phyloP scores from a whole-genome alignment of 2,329 filamentous ascomycete genomes.

The Cyphellophora attinorum region DNA sequence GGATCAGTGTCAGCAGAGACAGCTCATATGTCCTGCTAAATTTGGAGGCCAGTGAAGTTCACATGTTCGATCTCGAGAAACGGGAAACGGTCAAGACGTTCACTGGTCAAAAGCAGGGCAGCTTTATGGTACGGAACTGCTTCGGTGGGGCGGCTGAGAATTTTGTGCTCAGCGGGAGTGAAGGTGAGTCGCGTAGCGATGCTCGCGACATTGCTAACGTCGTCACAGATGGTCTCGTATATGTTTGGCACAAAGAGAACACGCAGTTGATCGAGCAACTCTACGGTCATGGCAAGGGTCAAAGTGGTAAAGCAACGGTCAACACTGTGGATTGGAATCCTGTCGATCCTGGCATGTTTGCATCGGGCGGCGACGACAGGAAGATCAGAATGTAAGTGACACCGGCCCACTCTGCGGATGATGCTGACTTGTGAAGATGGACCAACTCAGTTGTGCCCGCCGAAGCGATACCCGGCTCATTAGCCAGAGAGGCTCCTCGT shows the following conservation, averaged over 20 bases:
- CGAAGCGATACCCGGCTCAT: slow-evolving; percentile 15
- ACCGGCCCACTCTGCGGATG: slow-evolving; percentile 1
- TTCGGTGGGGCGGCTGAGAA: slow-evolving; percentile 89
- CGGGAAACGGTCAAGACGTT: slow-evolving; percentile 65
- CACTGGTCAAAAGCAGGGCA: slow-evolving; percentile 62
- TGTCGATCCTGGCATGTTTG: slow-evolving; percentile 70
- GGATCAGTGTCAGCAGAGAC: slow-evolving; percentile 70
- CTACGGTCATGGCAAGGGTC: slow-evolving; percentile 60
- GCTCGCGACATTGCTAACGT: slow-evolving; percentile 7
- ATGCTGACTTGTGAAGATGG: slow-evolving; percentile 25
- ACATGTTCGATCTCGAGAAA: slow-evolving; percentile 67
- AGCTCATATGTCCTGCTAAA: slow-evolving; percentile 77
- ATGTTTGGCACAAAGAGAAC: slow-evolving; percentile 85
- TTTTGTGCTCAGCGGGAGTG: slow-evolving; percentile 84
- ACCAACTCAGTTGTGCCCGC: slow-evolving; percentile 13
- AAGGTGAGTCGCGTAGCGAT: slow-evolving; percentile 49
- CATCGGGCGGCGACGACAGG: slow-evolving; percentile 80
- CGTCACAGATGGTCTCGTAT: slow-evolving; percentile 53
- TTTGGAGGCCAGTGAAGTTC: slow-evolving; percentile 64
- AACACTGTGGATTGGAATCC: slow-evolving; percentile 90
- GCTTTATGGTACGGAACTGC: slow-evolving; percentile 68
- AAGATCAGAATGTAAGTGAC: slow-evolving; percentile 71
- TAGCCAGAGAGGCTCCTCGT: slow-evolving; percentile 22
- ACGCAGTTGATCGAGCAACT: slow-evolving; percentile 67
- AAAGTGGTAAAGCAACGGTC: slow-evolving; percentile 42